Evolutionary conservation across 2,329 filamentous ascomycete species (phyloP).

Genomic region (Alternaria infectoria): DNA sequence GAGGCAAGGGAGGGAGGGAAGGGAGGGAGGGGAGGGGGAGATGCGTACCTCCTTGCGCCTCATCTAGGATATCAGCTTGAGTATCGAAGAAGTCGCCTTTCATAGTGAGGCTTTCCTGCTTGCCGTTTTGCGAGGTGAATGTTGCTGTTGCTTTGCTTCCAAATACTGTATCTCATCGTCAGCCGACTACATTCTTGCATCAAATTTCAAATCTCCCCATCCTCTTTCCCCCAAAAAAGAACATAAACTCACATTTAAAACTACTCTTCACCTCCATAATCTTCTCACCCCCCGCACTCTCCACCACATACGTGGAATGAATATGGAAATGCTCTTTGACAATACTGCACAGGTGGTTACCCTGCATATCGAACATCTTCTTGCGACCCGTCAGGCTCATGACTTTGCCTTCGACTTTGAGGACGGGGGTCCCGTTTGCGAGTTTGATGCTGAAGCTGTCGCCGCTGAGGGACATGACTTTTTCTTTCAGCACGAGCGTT

Average conservation of each 20-base stretch:
- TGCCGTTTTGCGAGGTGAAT: constrained; percentile 51
- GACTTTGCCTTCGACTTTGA: constrained; percentile 64
- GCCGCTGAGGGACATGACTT: constrained; percentile 65
- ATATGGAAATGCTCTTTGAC: constrained; percentile 60
- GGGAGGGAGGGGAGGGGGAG: not conserved
- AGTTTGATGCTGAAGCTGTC: constrained; percentile 70
- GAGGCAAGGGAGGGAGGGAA: too few species aligned
- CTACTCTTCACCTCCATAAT: constrained; percentile 64
- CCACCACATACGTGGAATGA: constrained; percentile 60
- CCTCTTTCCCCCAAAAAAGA: too few species aligned
- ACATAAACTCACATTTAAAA: constrained; percentile 50
- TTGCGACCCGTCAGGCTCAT: constrained; percentile 62
- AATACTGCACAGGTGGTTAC: constrained; percentile 65
- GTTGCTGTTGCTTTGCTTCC: constrained; percentile 63
- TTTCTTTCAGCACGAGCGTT: constrained; percentile 66
- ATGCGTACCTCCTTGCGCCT: constrained; percentile 42
- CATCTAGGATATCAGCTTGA: constrained; percentile 63
- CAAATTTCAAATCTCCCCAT: not conserved
- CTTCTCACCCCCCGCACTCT: constrained; percentile 55
- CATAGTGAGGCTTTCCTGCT: constrained; percentile 52
- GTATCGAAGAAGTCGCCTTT: constrained; percentile 68
- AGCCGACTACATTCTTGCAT: not conserved
- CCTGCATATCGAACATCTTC: constrained; percentile 60
- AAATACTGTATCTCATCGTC: constrained; percentile 49
- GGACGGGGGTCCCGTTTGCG: constrained; percentile 59